Evolutionary conservation across 139 green algal species (phyloP), one percentile per base, ranked within the genome.

Genomic region (Edaphochlamys debaryana): DNA sequence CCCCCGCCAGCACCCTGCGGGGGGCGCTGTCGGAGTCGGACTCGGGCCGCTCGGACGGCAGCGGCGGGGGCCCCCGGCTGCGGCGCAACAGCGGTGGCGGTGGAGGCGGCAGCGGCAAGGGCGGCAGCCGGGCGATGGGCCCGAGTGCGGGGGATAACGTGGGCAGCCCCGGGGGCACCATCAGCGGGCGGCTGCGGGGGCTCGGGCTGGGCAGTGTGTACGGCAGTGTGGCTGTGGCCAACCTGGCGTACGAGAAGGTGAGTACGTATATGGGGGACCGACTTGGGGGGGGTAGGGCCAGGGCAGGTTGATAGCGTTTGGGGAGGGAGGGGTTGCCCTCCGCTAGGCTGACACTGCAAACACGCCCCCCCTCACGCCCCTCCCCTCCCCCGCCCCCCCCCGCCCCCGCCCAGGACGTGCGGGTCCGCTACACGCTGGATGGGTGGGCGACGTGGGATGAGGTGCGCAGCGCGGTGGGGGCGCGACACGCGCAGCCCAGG

Each of bases 201-300:
- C 75, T 82, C 41, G 75, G 30, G n/a, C 62, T 82, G 40, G 75
- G 75, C 30, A 36, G 75, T 11, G 60, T 82, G 75, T 82, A 60
- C 60, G 75, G 75, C 60, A 72, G 75, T n/a, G 75, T 82, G 60
- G 13, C 75, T 60, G 75, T 82, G 40, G 75, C 62, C 5, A 82
- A 82, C 62, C 75, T 82, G 30, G 75, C 75, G 40, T 82, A 82
- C 41, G 75, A 82, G 41, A 82, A 80, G 72, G 72, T 68, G 56
- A 58, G 50, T 58, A 3, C n/a, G n/a, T n/a, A n/a, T n/a, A n/a
- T n/a, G n/a, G n/a, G n/a, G n/a, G n/a, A n/a, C n/a, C n/a, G n/a
- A n/a, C n/a, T n/a, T n/a, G n/a, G n/a, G n/a, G n/a, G n/a, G n/a
- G n/a, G n/a, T n/a, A n/a, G n/a, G 45, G 45, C 11, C 11, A 54